Percentiles rank a stretch among this genome's conserved stretches.
These are phyloP conservation scores for Trametes versicolor DNA, from an alignment of 1,284 basidiomycete species.

Conservation along the genomic window DNA sequence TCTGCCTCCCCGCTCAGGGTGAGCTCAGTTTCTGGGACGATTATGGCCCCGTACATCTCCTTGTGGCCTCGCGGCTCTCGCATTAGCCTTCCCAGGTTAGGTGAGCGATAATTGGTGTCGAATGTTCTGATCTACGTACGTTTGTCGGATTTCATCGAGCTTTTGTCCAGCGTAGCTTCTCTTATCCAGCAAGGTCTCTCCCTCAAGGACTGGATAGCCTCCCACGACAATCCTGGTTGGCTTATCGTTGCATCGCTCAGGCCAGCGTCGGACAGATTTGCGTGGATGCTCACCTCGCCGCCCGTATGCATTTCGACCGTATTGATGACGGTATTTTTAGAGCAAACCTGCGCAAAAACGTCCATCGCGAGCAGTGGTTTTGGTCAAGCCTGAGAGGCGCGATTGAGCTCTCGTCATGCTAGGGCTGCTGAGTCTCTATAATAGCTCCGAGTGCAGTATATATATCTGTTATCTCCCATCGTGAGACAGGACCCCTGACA, in stretches of 20 bases:
- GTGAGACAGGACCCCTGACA: no score
- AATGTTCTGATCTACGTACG: constrained; percentile 30
- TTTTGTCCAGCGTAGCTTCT: constrained; percentile 43
- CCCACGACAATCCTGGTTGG: constrained; percentile 51
- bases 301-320: constrained; percentile 53
- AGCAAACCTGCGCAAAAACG: constrained; percentile 34
- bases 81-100: constrained; percentile 45
- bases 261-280: neutral
- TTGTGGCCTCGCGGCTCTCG: constrained; percentile 54
- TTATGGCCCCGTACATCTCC: constrained; percentile 59
- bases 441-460: no score
- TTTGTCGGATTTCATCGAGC: constrained; percentile 46
- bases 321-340: constrained; percentile 36
- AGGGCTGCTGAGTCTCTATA: no score
- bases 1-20: constrained; percentile 49
- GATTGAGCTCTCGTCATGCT: no score
- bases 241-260: constrained; percentile 30
- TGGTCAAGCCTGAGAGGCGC: no score
- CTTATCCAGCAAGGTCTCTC: constrained; percentile 49
- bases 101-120: no score
- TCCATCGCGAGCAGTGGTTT: constrained; percentile 36
- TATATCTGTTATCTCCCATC: no score
- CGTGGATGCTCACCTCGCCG: constrained; percentile 44
- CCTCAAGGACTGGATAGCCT: constrained; percentile 47
- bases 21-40: constrained; percentile 50